Conservation (phyloP, 164 flowering plant genomes). For the Litsea cubeba region DNA sequence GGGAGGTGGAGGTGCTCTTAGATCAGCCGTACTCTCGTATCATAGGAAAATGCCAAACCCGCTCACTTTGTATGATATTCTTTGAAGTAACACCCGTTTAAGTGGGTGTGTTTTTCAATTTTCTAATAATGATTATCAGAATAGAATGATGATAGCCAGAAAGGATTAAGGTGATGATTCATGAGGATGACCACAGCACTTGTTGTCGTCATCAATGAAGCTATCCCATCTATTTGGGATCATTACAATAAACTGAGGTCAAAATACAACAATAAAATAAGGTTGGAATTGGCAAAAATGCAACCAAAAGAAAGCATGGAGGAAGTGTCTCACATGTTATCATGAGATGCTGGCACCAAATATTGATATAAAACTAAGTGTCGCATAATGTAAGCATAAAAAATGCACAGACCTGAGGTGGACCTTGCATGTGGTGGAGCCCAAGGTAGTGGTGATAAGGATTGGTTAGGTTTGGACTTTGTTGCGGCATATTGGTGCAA, state of each 20-base stretch:
- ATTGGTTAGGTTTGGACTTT: constrained; percentile 37
- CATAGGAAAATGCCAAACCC: neutral
- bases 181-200: too few species aligned
- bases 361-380: neutral
- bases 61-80: neutral
- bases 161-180: too few species aligned
- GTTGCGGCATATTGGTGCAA: constrained; percentile 28
- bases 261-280: neutral
- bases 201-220: too few species aligned
- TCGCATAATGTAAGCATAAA: neutral
- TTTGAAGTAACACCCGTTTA: neutral
- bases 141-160: neutral
- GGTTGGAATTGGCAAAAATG: neutral
- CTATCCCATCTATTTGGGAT: neutral
- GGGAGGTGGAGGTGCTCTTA: too few species aligned
- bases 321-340: neutral
- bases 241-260: neutral
- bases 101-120: neutral
- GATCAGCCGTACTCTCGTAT: too few species aligned
- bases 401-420: constrained; percentile 37
- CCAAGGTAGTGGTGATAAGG: constrained; percentile 60
- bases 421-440: constrained; percentile 46
- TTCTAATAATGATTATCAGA: neutral
- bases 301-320: neutral
- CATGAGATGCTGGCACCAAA: neutral